Conservation (phyloP, 768 basidiomycete species). For the Mycena filopes region DNA sequence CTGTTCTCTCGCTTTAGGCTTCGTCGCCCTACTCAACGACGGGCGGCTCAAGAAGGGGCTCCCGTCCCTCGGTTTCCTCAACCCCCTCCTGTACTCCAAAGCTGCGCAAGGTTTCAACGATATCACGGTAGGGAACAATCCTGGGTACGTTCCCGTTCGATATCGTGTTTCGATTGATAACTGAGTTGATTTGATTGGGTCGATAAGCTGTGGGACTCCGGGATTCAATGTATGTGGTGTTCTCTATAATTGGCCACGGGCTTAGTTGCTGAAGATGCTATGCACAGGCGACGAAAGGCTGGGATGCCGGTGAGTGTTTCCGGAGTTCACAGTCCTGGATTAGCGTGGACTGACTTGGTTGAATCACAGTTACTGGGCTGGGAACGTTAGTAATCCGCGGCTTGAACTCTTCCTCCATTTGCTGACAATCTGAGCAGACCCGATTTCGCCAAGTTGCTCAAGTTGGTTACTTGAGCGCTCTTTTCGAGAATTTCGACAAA, state of each 20-base stretch:
- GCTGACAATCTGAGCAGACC: constrained; percentile 40
- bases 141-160: constrained; percentile 37
- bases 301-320: constrained; percentile 72
- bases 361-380: constrained; percentile 58
- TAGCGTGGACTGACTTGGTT: no score
- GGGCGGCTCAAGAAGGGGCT: constrained; percentile 56
- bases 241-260: no score
- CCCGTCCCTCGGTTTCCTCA: constrained; percentile 69
- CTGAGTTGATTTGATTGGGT: not conserved
- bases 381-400: constrained; percentile 51
- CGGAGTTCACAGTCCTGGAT: no score
- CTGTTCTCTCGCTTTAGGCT: no score
- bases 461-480: constrained; percentile 40
- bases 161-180: not conserved
- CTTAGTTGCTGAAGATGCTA: no score
- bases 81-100: constrained; percentile 66
- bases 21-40: constrained; percentile 73
- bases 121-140: constrained; percentile 63
- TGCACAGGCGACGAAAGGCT: constrained; percentile 56
- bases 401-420: not conserved
- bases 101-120: constrained; percentile 60
- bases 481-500: no score
- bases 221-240: constrained; percentile 65
- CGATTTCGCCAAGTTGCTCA: constrained; percentile 60
- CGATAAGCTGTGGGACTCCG: constrained; percentile 58